These are phyloP conservation scores for Pisolithus tinctorius DNA, from an alignment of 768 basidiomycete genomes.

Conservation along the genomic window DNA sequence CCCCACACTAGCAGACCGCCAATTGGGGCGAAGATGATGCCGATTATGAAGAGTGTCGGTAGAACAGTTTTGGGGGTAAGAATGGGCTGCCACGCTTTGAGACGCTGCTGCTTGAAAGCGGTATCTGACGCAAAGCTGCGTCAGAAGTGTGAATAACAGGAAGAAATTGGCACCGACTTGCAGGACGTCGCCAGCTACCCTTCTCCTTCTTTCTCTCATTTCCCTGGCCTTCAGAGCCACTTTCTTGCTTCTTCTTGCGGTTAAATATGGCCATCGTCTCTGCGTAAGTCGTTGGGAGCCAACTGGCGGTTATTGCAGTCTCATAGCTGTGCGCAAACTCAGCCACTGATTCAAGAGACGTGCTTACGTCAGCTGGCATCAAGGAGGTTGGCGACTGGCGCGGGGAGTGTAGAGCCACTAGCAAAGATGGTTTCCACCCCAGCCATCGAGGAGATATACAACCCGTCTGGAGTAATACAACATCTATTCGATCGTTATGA, in stretches of 20 bases:
- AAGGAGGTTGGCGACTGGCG: not conserved
- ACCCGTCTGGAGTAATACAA: constrained; percentile 43
- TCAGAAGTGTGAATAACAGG: constrained; percentile 3
- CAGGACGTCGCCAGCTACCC: constrained; percentile 73
- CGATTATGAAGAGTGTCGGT: constrained; percentile 92
- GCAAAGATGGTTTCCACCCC: constrained; percentile 46
- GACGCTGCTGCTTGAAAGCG: constrained; percentile 97
- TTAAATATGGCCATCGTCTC: constrained; percentile 51
- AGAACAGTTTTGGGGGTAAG: constrained; percentile 96
- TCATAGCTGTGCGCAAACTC: not conserved
- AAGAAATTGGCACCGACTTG: constrained; percentile 47
- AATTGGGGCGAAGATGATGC: constrained; percentile 91
- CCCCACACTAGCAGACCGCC: constrained; percentile 96
- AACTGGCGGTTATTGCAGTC: not conserved
- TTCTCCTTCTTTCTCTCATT: constrained; percentile 71
- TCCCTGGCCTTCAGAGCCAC: constrained; percentile 33
- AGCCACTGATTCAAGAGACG: not conserved
- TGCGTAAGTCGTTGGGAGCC: not conserved
- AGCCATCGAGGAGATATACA: constrained; percentile 40
- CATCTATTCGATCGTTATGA: constrained; percentile 35
- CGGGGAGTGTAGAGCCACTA: not conserved
- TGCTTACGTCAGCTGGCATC: not conserved
- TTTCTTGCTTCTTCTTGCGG: constrained; percentile 37
- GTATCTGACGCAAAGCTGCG: constrained; percentile 56
- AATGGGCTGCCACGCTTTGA: constrained; percentile 99